phyloP scores from a whole-genome alignment of 306 rosid genomes.

The Gastrolobium villosum region DNA sequence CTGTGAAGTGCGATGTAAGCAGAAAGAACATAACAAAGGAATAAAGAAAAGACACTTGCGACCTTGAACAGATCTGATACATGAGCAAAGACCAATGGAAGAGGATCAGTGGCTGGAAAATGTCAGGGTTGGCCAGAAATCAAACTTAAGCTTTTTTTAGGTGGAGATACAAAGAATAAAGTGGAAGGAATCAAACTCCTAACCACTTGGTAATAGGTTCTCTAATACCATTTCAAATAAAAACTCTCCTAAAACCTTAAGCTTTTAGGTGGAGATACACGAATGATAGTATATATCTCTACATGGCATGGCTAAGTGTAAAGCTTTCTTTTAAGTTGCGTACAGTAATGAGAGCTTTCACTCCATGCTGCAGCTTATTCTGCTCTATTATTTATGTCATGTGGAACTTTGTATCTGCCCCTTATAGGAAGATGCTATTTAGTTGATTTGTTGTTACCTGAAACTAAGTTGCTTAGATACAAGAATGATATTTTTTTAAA shows the following conservation, averaged over 20 bases:
- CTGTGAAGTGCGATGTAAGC: not conserved
- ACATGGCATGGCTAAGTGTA: not conserved
- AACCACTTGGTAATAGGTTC: conserved; percentile 26
- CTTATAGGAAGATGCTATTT: conserved; percentile 23
- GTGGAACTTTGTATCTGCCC: conserved; percentile 28
- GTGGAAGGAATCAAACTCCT: conserved; percentile 16
- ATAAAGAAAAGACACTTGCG: no score
- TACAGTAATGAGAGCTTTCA: conserved; percentile 15
- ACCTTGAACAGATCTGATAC: not conserved
- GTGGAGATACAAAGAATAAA: not conserved
- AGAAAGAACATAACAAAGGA: not conserved
- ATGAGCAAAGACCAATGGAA: not conserved
- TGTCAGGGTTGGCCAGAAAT: not conserved
- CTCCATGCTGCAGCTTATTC: not conserved
- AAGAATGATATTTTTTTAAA: conserved; percentile 14
- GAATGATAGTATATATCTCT: not conserved
- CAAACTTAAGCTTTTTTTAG: not conserved
- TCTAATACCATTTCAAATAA: not conserved
- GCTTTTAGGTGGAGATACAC: conserved; percentile 20
- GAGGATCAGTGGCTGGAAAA: not conserved
- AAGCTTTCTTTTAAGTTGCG: conserved; percentile 22
- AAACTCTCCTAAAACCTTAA: not conserved
- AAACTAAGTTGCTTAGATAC: conserved; percentile 6
- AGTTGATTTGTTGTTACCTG: conserved; percentile 23
- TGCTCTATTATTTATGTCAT: conserved; percentile 32